Base-by-base conservation (phyloP, 805 yeast species). In the Jamesozyma spencerorum region DNA sequence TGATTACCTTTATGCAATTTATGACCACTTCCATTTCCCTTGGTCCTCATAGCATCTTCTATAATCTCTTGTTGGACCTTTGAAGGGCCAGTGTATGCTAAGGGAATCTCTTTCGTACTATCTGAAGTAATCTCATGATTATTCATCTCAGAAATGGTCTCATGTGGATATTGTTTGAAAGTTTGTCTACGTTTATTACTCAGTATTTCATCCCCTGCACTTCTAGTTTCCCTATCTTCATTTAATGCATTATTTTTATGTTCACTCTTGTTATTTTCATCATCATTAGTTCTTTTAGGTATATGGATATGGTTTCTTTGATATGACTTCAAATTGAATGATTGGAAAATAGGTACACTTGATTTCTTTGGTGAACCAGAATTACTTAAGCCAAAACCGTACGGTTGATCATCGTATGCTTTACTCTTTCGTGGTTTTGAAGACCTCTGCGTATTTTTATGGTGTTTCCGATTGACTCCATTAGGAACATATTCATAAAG, bases 331-430 rank as follows among this genome's bases (percentile, higher is more conserved):
- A 57, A 38, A 35, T 56, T 57, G 36, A 57, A 57, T 4, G 58
- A 48, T 36, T 53, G 56, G 29, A 50, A 49, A 5, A 45, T 48
- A 2, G 57, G 49, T 12, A 47, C 52, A 24, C 42, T 46, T 5
- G 46, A 30, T 24, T 36, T 33, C 15, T 28, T 33, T 12, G 26
- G 14, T 13, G 28, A 2, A 5, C 29, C 28, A 13, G 37, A 36
- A 30, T 13, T 27, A 5, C 42, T 47, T 26, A 49, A 32, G 13
- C 60, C 62, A 43, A 60, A 60, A 5, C 64, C 64, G 45, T 60
- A 60, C 1, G 63, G 64, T 31, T 58, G 62, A 35, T 58, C 47
- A 31, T 55, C 64, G 39, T 60, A 60, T 1, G 63, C 60, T 34
- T 46, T 47, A 37, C 44, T 49, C 31, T 44, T 48, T 24, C 57